Base-by-base conservation (phyloP, 306 rosid species). In the Cicer bijugum region DNA sequence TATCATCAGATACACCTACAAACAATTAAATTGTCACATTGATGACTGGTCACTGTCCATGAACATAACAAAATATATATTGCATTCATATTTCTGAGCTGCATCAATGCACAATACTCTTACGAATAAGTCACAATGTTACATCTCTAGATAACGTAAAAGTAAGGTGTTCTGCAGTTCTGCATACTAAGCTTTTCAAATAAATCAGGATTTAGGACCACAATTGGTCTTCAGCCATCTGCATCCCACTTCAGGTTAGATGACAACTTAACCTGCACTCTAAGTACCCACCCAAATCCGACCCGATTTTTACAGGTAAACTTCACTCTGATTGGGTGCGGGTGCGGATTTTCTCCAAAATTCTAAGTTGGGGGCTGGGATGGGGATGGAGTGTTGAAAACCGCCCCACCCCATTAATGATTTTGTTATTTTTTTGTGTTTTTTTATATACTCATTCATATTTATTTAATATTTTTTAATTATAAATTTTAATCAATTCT, bases 1-100 rank as follows among this genome's bases (percentile, higher is more conserved):
- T 12, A n/a, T 62, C 71, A 63, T 11, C 45, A 75, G 55, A 56
- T 35, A 42, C 45, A 47, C 57, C 67, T 68, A 43, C 46, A 43
- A 60, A 62, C 73, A 58, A 58, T 52, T 65, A 65, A 71, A 35
- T 20, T 60, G 42, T 73, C 46, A 37, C 57, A 63, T 39, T 73
- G 37, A 47, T 40, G 39, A 43, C 53, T 0, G 15, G 20, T 35
- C 52, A 40, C 47, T 56, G 76, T 47, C 44, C 37, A 73, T 69
- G 60, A 67, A 76, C 38, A 71, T 23, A 67, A 28, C 53, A 67
- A 74, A 44, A 80, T 45, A 69, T 46, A 28, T 23, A 44, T 55
- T 37, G 47, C 33, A 48, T 19, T 65, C 35, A 10, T 64, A 15
- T 40, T 42, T 40, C n/a, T 40, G 35, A 64, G n/a, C 35, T 5